phyloP scores from a whole-genome alignment of 1,139 yeast species.

The Hansenula sp. region DNA sequence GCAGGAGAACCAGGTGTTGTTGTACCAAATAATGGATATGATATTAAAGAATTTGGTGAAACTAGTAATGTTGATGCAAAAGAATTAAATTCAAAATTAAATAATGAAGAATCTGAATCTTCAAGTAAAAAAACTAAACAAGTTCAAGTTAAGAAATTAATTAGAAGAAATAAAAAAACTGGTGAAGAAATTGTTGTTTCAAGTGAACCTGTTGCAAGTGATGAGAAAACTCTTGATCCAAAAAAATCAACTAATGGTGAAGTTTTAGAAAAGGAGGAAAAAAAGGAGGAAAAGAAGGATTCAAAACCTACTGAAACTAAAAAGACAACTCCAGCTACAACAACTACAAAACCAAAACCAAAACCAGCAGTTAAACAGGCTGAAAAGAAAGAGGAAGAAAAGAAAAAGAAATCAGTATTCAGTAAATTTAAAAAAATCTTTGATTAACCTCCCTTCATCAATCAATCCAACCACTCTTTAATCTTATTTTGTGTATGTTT shows the following conservation, averaged over 20 bases:
- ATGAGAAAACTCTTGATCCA: conserved; percentile 17
- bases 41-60: conserved; percentile 43
- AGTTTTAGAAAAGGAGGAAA: background rate
- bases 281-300: background rate
- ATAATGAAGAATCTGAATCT: conserved; percentile 17
- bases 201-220: conserved; percentile 21
- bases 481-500: too few relatives aligned
- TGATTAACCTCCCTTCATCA: background rate
- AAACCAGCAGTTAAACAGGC: conserved; percentile 1
- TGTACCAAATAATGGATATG: conserved; percentile 42
- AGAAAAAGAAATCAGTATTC: conserved; percentile 31
- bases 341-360: background rate
- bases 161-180: conserved; percentile 32
- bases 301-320: conserved; percentile 3
- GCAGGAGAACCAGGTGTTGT: conserved; percentile 60
- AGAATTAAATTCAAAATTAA: conserved; percentile 37
- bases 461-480: too few relatives aligned
- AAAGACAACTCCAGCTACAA: background rate
- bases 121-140: conserved; percentile 11
- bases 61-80: conserved; percentile 44
- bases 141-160: conserved; percentile 27
- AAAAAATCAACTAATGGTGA: conserved; percentile 4
- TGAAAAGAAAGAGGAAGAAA: conserved; percentile 22
- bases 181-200: conserved; percentile 32
- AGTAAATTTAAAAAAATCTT: conserved; percentile 1